Evolutionary conservation across 169 alveolate species (phyloP), one percentile per base, ranked within the genome.

Genomic region (Cryptosporidium canis): DNA sequence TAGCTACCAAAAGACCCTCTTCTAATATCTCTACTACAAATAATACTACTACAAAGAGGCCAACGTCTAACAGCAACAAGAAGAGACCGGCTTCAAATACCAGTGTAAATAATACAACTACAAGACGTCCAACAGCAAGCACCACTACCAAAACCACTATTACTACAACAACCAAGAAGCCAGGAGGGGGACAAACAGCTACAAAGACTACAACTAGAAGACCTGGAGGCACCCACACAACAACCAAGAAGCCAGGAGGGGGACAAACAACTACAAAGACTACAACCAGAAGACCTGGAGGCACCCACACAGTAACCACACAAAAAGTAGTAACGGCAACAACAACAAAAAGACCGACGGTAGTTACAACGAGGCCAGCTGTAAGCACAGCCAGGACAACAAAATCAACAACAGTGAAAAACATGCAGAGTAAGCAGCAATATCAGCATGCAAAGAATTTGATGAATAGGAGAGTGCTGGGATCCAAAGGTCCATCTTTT

Each of bases 401-500:
- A 56, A 72, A 58, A 44, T 72, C 85, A 9, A n/a, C 44, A 45
- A 16, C 67, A 48, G 35, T 68, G 6, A 68, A 70, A 35, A 70
- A 70, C 41, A 48, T n/a, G 33, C 67, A 70, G 29, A 47, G 6
- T 2, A 37, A 70, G n/a, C 66, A 70, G 33, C 84, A 70, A 31
- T 70, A 48, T 35, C 53, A 31, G 39, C 84, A 70, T 53, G 84
- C 84, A 55, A 66, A 70, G 53, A 70, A 14, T 21, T 45, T 70
- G 53, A 29, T 29, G 51, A 70, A 51, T 35, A 48, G 16, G 3
- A 70, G 84, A 16, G 6, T 51, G 0, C 33, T 70, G 14, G 51
- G 39, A 2, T 11, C 84, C 24, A 51, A 51, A 18, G 44, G 1
- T 43, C 29, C 12, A 14, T 27, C 21, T 31, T 21, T 12, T 24